Evolutionary conservation across 2,329 filamentous ascomycete species (phyloP).

Genomic region (Fusarium sarcochroum): DNA sequence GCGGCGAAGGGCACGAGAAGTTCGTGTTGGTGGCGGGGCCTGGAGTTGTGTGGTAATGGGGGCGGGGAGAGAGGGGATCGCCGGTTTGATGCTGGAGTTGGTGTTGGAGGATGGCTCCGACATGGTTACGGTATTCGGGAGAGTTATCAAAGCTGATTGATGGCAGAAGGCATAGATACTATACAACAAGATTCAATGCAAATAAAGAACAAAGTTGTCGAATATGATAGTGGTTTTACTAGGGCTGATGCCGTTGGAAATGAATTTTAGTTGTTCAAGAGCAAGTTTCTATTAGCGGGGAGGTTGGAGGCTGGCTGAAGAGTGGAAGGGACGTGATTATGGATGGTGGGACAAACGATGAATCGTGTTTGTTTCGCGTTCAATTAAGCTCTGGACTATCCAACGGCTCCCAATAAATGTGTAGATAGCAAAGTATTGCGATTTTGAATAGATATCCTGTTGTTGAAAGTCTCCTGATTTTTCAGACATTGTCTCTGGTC

Average conservation of each 20-base stretch:
- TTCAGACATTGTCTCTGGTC: neutral
- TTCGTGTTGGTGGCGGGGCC: too few species aligned
- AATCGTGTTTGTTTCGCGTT: slow-evolving; percentile 48
- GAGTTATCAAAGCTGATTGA: slow-evolving; percentile 11
- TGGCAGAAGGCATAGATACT: slow-evolving; percentile 8
- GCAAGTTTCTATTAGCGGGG: slow-evolving; percentile 29
- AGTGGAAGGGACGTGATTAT: slow-evolving; percentile 18
- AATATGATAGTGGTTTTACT: slow-evolving; percentile 11
- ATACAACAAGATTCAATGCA: slow-evolving; percentile 9
- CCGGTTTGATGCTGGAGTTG: slow-evolving; percentile 33
- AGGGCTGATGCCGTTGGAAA: slow-evolving; percentile 27
- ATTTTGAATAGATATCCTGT: neutral
- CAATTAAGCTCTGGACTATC: slow-evolving; percentile 6
- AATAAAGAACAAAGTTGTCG: slow-evolving; percentile 5
- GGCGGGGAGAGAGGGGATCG: slow-evolving; percentile 44
- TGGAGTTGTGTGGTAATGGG: slow-evolving; percentile 55
- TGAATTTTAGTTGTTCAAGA: slow-evolving; percentile 5
- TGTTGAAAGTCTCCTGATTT: neutral
- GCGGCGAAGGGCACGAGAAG: too few species aligned
- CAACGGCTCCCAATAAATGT: neutral
- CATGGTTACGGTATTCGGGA: slow-evolving; percentile 32
- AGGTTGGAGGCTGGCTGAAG: slow-evolving; percentile 36
- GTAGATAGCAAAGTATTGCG: neutral
- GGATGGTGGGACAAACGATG: slow-evolving; percentile 24
- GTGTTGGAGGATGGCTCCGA: slow-evolving; percentile 37